Evolutionary conservation across 2,329 filamentous ascomycete species (phyloP), one percentile per base, ranked within the genome.

Genomic region (Penicillium fuscoglaucum): DNA sequence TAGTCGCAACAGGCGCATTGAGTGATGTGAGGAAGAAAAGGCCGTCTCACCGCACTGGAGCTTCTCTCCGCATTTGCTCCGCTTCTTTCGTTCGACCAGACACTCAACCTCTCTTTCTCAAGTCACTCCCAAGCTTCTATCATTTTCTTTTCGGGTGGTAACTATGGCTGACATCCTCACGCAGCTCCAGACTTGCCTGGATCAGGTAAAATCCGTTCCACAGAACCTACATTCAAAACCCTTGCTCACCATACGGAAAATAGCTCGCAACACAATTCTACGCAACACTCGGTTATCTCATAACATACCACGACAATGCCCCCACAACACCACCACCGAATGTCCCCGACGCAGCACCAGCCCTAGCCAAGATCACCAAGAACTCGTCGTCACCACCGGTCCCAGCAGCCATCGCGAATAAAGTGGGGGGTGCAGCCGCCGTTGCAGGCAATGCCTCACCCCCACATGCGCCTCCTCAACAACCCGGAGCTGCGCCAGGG

Each of bases 241-340:
- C 46, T 6, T 50, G n/a, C 41, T 53, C 37, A 52, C 26, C 26
- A 49, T 21, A 43, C 55, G 51, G 46, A 49, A 40, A 55, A 52
- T 43, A 80, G 76, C 76, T 81, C 33, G 77, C 78, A 67, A 81
- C 78, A 48, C 79, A 82, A 73, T 80, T 80, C 75, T 81, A 80
- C 69, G 78, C 79, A 55, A 80, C 79, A 33, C 71, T 81, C 56
- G 75, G 76, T 70, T 82, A 81, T 66, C 72, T 81, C 57, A 76
- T 70, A 55, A 77, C 72, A 57, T 80, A 78, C 70, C 78, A 77
- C 69, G 78, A 76, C 69, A 76, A 74, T 65, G 76, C 72, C 44
- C 73, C 72, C 55, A 76, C 72, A 31, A 74, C 59, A 13, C 68
- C 66, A 35, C 74, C 72, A 17, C 62, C 61, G 44, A 66, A 68